Percentiles rank a stretch among this genome's conserved stretches.
Conservation (phyloP, 306 rosid genomes). For the Datisca glomerata region DNA sequence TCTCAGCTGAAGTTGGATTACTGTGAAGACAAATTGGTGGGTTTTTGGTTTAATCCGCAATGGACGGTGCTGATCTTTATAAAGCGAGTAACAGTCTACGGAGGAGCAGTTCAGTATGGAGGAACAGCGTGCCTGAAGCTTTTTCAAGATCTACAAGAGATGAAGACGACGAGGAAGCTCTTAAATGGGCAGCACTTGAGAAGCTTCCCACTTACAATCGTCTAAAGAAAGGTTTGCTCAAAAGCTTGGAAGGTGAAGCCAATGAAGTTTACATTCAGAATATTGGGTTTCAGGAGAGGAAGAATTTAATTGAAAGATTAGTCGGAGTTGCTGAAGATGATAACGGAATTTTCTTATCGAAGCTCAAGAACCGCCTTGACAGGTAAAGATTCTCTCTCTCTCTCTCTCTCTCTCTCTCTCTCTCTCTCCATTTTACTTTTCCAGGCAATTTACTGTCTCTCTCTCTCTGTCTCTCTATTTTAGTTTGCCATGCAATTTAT, state of each 20-base stretch:
- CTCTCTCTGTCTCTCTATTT: background rate
- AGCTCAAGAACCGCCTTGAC: conserved; percentile 12
- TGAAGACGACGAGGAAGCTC: conserved; percentile 24
- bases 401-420: background rate
- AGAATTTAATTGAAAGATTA: conserved; percentile 18
- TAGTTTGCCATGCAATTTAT: too few species aligned
- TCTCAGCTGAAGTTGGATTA: too few species aligned
- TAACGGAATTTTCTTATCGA: conserved; percentile 18
- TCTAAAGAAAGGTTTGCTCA: conserved; percentile 21
- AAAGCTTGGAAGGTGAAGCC: conserved; percentile 4
- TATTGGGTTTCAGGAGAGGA: conserved; percentile 17
- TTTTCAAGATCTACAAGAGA: conserved; percentile 12
- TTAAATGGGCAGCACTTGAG: conserved; percentile 29
- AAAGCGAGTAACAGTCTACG: conserved; percentile 8
- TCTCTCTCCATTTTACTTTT: background rate
- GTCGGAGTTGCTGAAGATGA: conserved; percentile 15
- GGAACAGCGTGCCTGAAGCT: conserved; percentile 6
- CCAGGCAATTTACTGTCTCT: background rate
- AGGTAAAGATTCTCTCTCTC: conserved; percentile 5
- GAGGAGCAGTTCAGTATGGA: conserved; percentile 8
- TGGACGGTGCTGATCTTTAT: background rate
- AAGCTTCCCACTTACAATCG: conserved; percentile 23
- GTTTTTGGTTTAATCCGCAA: background rate
- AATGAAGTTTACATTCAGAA: conserved; percentile 7
- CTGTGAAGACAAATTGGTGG: background rate